phyloP scores from a whole-genome alignment of 2,329 filamentous ascomycete species.

The Cladosporium halotolerans region DNA sequence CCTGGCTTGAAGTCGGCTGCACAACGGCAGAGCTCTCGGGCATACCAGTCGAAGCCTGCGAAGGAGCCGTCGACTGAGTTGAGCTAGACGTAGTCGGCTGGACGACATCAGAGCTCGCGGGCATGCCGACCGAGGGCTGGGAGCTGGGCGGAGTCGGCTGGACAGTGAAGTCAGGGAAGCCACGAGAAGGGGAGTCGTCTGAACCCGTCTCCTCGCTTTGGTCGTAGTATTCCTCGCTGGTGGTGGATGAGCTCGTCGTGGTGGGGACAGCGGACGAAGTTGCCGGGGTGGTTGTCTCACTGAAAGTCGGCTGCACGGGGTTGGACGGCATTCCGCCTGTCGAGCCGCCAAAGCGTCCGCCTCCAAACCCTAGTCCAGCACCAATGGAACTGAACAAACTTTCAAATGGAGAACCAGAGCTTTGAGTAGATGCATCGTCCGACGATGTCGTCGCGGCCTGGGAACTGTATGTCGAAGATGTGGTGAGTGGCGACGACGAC shows the following conservation, averaged over 20 bases:
- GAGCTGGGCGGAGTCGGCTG: slow-evolving; percentile 3
- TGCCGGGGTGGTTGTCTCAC: not conserved
- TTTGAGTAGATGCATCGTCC: not conserved
- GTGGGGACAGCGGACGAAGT: not conserved
- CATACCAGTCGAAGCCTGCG: not conserved
- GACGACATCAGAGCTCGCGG: not conserved
- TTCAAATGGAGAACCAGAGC: not conserved
- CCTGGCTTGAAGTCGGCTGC: not conserved
- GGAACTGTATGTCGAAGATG: slow-evolving; percentile 11
- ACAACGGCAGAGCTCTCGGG: not conserved
- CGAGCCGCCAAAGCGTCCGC: not conserved
- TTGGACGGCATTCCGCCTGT: not conserved
- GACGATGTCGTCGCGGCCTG: slow-evolving; percentile 12
- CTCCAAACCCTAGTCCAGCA: not conserved
- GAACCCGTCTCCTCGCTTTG: not conserved
- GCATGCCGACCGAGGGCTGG: not conserved
- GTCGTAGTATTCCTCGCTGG: not conserved
- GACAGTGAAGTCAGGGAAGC: not conserved
- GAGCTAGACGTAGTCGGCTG: not conserved
- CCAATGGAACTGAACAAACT: not conserved
- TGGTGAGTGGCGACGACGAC: not conserved
- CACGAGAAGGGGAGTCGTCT: not conserved
- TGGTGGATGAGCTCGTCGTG: slow-evolving; percentile 7
- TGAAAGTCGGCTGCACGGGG: not conserved
- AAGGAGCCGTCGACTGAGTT: not conserved